Evolutionary conservation across 2,329 filamentous ascomycete genomes (phyloP).

Genomic region (Venturia carpophila): DNA sequence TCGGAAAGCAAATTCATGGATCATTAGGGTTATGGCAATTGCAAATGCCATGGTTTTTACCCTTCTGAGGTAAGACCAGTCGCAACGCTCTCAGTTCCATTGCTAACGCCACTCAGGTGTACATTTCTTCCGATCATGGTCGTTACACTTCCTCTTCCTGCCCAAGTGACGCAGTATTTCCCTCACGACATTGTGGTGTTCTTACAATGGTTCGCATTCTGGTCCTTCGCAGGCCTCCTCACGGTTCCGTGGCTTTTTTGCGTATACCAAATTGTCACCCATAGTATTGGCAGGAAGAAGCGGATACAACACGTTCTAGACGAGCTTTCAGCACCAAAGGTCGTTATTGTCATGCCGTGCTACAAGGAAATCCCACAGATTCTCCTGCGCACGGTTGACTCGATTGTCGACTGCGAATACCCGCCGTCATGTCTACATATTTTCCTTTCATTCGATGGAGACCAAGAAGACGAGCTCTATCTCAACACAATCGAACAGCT

Average conservation of each 20-base stretch:
- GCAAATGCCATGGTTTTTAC: conserved; percentile 67
- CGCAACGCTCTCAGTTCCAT: not conserved
- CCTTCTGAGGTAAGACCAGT: conserved; percentile 57
- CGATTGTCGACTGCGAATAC: conserved; percentile 89
- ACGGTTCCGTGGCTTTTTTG: conserved; percentile 90
- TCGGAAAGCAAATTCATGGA: conserved; percentile 81
- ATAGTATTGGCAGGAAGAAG: conserved; percentile 73
- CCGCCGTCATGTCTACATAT: conserved; percentile 87
- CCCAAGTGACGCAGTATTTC: conserved; percentile 63
- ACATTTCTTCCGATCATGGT: conserved; percentile 93
- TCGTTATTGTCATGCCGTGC: conserved; percentile 93
- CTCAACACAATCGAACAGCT: conserved; percentile 77
- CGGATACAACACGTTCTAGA: conserved; percentile 78
- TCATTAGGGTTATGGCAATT: conserved; percentile 68
- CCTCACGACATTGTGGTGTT: conserved; percentile 59
- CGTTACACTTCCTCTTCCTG: conserved; percentile 78
- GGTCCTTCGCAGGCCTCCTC: conserved; percentile 77
- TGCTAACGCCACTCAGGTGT: conserved; percentile 44
- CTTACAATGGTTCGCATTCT: conserved; percentile 94
- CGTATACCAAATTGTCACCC: conserved; percentile 82
- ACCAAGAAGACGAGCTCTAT: conserved; percentile 81
- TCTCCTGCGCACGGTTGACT: conserved; percentile 78
- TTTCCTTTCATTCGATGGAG: conserved; percentile 91
- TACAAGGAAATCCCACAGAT: conserved; percentile 86
- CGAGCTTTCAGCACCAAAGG: conserved; percentile 79